Base-by-base conservation (phyloP, 352 stramenopile genomes). In the Thalassiosira livingstoniorum region DNA sequence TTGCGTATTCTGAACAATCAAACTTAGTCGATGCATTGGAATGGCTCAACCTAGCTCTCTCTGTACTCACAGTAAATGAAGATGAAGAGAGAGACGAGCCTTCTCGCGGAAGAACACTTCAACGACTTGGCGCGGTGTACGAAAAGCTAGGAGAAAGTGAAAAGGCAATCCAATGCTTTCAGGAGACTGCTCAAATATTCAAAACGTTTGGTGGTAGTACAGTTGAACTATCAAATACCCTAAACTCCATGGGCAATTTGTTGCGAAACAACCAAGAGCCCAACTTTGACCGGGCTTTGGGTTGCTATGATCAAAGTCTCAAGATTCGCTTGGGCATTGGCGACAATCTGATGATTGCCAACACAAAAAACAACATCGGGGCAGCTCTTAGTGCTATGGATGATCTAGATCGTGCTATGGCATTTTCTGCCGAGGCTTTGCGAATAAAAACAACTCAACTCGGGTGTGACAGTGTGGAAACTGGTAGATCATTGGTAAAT, bases 291-390 rank as follows among this genome's bases (percentile, higher is more conserved):
- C 63, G 71, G 75, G 80, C 87, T 53, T 70, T 92, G 25, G 68
- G 75, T 58, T 90, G 75, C 71, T 92, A 92, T 31, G 75, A 80
- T 32, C 77, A 90, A 61, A 92, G 87, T 55, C 72, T 92, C 37
- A 70, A 27, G 61, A 84, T 92, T 60, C 74, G 83, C 13, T 70
- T 31, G 32, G 39, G 55, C n/a, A 43, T 82, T 68, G 79, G 83
- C 55, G 86, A 92, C 54, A 51, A 89, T 53, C 39, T 87, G 23
- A 78, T 82, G 51, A 75, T 89, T 65, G 83, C 83, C 21, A 90
- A 86, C 67, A 87, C 81, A 3, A 92, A 90, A 73, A 90, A 89
- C 58, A 87, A 88, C 47, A 92, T 92, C 57, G 86, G 83, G 23
- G 63, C 82, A 25, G 73, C 74, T 13, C 73, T 92, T n/a, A 79